A percentile compares a stretch with the other conserved stretches of the same genome.
phyloP scores from a whole-genome alignment of 78 protist species.

The Pigoraptor vietnamica region DNA sequence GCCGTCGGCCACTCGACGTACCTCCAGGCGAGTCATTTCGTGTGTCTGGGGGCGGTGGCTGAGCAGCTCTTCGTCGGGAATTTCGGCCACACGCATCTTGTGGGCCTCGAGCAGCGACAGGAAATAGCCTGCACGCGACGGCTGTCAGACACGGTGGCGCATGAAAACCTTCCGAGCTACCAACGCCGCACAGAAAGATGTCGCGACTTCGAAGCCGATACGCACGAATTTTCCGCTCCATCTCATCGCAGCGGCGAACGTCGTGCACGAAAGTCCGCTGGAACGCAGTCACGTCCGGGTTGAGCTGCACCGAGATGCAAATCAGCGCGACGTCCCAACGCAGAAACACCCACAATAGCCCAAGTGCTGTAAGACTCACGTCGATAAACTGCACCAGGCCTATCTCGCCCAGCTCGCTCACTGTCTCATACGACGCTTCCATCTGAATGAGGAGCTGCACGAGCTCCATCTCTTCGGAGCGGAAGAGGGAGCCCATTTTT shows the following conservation, averaged over 20 bases:
- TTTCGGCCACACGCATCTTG: not conserved
- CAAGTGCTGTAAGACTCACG: conserved; percentile 17
- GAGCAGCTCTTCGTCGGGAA: not conserved
- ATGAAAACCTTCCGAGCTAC: not conserved
- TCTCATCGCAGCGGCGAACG: conserved; percentile 81
- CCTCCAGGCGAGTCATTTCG: not conserved
- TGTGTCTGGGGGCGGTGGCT: not conserved
- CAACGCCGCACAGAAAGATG: not conserved
- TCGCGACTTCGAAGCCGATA: not conserved
- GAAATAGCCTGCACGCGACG: not conserved
- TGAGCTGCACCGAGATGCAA: conserved; percentile 36
- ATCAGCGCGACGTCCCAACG: not conserved
- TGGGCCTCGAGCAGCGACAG: not conserved
- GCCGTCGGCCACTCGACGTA: not conserved
- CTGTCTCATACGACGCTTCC: conserved; percentile 76
- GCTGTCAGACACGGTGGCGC: no score
- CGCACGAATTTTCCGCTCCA: conserved; percentile 52
- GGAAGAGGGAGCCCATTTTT: not conserved
- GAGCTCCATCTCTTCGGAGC: conserved; percentile 61
- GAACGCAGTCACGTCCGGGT: conserved; percentile 64
- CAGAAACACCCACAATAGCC: not conserved
- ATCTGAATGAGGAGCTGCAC: conserved; percentile 72
- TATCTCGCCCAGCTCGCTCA: conserved; percentile 66
- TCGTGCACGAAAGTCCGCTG: conserved; percentile 80
- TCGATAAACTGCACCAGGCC: conserved; percentile 70